Evolutionary conservation across 2,329 filamentous ascomycete genomes (phyloP), one percentile per base, ranked within the genome.

Genomic region (Orbilia ellipsospora): DNA sequence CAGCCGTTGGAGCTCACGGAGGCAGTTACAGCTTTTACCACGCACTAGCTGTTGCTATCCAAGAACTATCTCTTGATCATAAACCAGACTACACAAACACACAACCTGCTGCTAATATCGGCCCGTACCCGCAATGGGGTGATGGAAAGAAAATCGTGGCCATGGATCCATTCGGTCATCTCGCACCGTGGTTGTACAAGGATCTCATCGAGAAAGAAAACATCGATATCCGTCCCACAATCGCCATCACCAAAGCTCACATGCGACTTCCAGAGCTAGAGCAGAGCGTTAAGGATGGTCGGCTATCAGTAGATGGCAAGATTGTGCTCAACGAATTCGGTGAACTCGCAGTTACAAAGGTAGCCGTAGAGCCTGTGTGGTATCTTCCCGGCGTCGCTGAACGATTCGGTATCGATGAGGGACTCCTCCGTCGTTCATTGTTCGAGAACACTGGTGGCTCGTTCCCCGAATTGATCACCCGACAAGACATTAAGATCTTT

Each of bases 221-320:
- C 79, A 87, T 96, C 42, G 92, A 97, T 81, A 92, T 96, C 78
- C 88, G 93, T 45, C 94, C 94, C 3, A 96, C 93, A 0, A 97
- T 96, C 82, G 94, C 94, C 13, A 88, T 97, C 61, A 97, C 94
- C 0, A 92, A 91, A 80, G 94, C 94, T 28, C 93, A 96, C 81
- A 97, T 97, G 94, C 95, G 92, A 85, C 85, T 98, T n/a, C 93
- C 95, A 0, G 95, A 99, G 82, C 88, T 99, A 50, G 93, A 94
- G 79, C 90, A 96, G 31, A 95, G 92, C 78, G 93, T 99, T 2
- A 89, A 87, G 69, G 87, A 87, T 56, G 94, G 94, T 2, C 87
- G 93, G 78, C 85, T 98, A 84, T 88, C 81, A 79, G 86, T 82
- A 16, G 95, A 99, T 82, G 94, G 95, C 61, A 95, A 94, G 81